A percentile compares a stretch with the other conserved stretches of the same genome.
These are phyloP conservation scores for Lepidium didymum DNA, from an alignment of 345 rosid genomes.

Conservation along the genomic window DNA sequence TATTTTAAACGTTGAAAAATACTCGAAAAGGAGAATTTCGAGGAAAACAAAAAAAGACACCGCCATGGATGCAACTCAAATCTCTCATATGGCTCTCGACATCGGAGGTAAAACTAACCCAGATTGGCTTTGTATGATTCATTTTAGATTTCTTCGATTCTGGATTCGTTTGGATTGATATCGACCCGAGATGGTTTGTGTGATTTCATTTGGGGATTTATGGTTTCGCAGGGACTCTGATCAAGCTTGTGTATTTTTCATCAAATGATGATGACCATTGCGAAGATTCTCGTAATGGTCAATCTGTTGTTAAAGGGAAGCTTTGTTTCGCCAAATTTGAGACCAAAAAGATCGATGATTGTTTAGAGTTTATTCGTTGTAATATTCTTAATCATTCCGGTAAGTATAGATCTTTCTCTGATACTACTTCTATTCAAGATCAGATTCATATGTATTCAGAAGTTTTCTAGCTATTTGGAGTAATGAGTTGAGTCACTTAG, in stretches of 20 bases:
- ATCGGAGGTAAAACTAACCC: conserved; percentile 59
- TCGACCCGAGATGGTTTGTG: not conserved
- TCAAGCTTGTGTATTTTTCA: conserved; percentile 78
- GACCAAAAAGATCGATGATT: conserved; percentile 76
- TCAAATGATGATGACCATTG: conserved; percentile 31
- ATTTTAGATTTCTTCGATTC: not conserved
- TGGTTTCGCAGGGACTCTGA: conserved; percentile 58
- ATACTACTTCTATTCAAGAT: not conserved
- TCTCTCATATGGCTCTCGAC: conserved; percentile 78
- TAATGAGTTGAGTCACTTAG: not conserved
- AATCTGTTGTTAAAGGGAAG: conserved; percentile 42
- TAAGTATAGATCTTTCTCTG: conserved; percentile 10
- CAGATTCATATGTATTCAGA: not conserved
- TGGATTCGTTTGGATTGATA: not conserved
- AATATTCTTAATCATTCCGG: conserved; percentile 53
- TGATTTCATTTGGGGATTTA: not conserved
- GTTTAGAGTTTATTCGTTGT: conserved; percentile 62
- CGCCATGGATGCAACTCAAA: conserved; percentile 34
- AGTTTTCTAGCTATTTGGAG: not conserved
- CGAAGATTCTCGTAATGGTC: conserved; percentile 28
- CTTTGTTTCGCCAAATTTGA: conserved; percentile 83
- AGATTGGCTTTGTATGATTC: not conserved
- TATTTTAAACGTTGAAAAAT: conserved; percentile 1
- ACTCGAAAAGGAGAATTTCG: not conserved
- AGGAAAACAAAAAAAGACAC: not conserved